phyloP scores from a whole-genome alignment of 2,329 filamentous ascomycete species.

The Aureobasidium namibiae region DNA sequence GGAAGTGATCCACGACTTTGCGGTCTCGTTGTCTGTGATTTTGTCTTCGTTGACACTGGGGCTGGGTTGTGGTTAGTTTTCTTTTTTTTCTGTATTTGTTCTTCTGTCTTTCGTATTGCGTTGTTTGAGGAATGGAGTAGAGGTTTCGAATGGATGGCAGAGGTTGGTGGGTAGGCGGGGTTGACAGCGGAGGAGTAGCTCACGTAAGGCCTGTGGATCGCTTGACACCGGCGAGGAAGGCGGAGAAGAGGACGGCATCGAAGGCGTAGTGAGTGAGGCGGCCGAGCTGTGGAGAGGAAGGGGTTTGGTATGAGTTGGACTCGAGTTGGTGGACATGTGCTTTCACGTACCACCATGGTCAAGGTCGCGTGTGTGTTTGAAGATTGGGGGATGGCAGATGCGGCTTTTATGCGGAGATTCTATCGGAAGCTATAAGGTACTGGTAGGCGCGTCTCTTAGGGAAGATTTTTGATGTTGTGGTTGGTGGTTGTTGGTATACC shows the following conservation, averaged over 20 bases:
- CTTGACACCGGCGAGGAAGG: slow-evolving; percentile 93
- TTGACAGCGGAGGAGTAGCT: slow-evolving; percentile 35
- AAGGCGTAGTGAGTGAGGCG: slow-evolving; percentile 91
- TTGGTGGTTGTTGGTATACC: not conserved
- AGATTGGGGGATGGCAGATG: not conserved
- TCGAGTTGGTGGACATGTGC: slow-evolving; percentile 42
- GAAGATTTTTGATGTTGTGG: not conserved
- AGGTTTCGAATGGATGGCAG: too few species aligned
- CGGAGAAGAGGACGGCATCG: slow-evolving; percentile 89
- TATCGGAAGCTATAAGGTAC: not conserved
- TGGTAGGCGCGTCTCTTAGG: not conserved
- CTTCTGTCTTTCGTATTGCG: not conserved
- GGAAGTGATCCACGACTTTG: slow-evolving; percentile 65
- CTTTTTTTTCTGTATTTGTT: not conserved
- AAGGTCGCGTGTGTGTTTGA: not conserved
- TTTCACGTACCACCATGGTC: slow-evolving; percentile 13
- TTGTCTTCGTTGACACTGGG: slow-evolving; percentile 83
- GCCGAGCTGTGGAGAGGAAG: slow-evolving; percentile 64
- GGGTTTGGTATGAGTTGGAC: not conserved
- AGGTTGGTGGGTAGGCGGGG: not conserved
- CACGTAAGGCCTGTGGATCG: slow-evolving; percentile 97
- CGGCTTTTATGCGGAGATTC: not conserved
- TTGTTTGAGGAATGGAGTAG: not conserved
- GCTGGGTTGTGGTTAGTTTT: slow-evolving; percentile 31
- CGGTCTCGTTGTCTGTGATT: slow-evolving; percentile 55